Evolutionary conservation across 805 yeast species (phyloP).

Genomic region (Pichia manshurica): DNA sequence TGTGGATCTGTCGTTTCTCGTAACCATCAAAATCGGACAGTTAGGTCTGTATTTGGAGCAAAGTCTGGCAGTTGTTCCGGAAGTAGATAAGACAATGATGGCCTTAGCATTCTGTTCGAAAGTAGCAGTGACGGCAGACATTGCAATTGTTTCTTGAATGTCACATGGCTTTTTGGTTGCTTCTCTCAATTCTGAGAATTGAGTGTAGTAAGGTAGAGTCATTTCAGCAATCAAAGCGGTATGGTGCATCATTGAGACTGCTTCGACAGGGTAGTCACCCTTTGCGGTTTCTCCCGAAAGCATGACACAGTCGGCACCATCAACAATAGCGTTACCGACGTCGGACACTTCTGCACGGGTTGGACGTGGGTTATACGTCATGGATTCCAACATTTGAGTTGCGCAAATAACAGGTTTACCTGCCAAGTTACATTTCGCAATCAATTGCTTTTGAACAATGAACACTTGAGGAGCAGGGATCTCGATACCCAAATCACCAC

Average conservation of each 20-base stretch:
- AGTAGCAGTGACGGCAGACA: conserved; percentile 94
- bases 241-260: conserved; percentile 98
- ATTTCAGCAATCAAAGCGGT: conserved; percentile 94
- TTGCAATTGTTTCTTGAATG: conserved; percentile 94
- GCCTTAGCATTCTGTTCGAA: conserved; percentile 97
- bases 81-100: conserved; percentile 89
- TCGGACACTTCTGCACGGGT: conserved; percentile 99
- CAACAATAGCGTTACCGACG: conserved; percentile 98
- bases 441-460: conserved; percentile 96
- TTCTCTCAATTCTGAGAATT: conserved; percentile 83
- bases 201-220: conserved; percentile 80
- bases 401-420: conserved; percentile 99
- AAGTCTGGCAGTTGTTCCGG: conserved; percentile 93
- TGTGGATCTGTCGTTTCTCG: conserved; percentile 90
- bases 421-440: conserved; percentile 98
- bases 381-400: conserved; percentile 98
- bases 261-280: conserved; percentile 97
- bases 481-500: conserved; percentile 99
- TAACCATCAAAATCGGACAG: conserved; percentile 96
- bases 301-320: conserved; percentile 99
- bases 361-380: conserved; percentile 99
- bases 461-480: conserved; percentile 98
- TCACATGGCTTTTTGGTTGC: conserved; percentile 83
- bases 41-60: conserved; percentile 97
- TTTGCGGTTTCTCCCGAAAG: conserved; percentile 99